Base-by-base conservation (phyloP, 179 eudicot genomes). In the Spinacia oleracea region DNA sequence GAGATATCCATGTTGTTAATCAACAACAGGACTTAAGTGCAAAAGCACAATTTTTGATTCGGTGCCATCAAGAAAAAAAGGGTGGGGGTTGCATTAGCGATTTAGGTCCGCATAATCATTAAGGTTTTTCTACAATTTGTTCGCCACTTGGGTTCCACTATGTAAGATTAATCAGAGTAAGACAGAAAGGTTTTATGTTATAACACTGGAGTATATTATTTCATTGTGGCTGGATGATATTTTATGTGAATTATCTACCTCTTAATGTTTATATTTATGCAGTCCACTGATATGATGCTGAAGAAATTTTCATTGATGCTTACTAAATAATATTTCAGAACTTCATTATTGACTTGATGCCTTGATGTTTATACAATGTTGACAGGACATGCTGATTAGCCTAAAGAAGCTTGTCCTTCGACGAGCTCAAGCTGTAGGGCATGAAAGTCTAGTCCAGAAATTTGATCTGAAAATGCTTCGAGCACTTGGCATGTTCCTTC, bases 331-430 rank as follows among this genome's bases (percentile, higher is more conserved):
- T 5, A 20, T 70, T 32, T 8, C n/a, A 40, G 8, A 48, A 3
- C 6, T 74, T 59, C 29, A 8, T 63, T 40, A 42, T 4, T 56
- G 42, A 70, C 27, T 20, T 51, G 21, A 66, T 51, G 12, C 27
- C 27, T 20, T 51, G 21, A 66, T 51, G 12, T 27, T 38, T 66
- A 59, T 50, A 70, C n/a, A 2, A 40, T 60, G 7, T 67, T 72
- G 72, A 35, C 84, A 92, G 97, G 94, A 92, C 65, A 40, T 89
- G 78, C 75, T 92, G 77, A 80, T 90, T 64, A 82, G 88, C 81
- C 77, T 90, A 77, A 90, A 89, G 82, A 83, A 73, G 60, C 74
- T 92, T 71, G 86, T 86, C 55, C 56, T 76, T 63, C 87, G 73
- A 77, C 89, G 89, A 31, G 87, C 94, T 64, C 74, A 81, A 79